Conservation (phyloP, 331 rosid genomes). For the Stylosanthes scabra region DNA sequence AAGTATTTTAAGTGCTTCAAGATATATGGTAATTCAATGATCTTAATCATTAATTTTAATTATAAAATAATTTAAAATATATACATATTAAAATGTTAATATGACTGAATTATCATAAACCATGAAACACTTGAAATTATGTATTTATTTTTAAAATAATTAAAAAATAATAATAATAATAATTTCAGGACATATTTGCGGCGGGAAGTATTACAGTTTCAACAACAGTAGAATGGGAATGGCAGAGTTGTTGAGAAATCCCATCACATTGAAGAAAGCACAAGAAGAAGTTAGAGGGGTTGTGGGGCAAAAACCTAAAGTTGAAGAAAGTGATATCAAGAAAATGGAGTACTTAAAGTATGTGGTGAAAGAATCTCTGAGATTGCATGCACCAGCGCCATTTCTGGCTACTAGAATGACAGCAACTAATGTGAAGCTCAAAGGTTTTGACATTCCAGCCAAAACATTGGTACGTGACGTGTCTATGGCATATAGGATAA, state of each 20-base stretch:
- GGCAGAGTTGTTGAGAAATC: constrained; percentile 52
- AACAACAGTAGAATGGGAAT: constrained; percentile 56
- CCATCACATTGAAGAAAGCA: constrained; percentile 52
- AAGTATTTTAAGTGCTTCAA: too few species aligned
- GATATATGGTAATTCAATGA: too few species aligned
- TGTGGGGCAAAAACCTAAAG: constrained; percentile 25
- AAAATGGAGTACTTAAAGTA: constrained; percentile 38
- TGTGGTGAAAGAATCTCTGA: constrained; percentile 34
- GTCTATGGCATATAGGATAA: too few species aligned
- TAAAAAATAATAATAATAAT: too few species aligned
- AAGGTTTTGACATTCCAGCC: constrained; percentile 56
- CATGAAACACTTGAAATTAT: too few species aligned
- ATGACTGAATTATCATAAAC: too few species aligned
- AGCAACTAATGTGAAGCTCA: constrained; percentile 13
- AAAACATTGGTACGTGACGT: too few species aligned
- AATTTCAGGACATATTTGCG: constrained; percentile 41
- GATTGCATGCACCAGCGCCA: constrained; percentile 38
- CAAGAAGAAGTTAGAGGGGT: constrained; percentile 50
- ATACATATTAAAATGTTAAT: too few species aligned
- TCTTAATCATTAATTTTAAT: too few species aligned
- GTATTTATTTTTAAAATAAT: too few species aligned
- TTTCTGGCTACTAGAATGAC: constrained; percentile 32
- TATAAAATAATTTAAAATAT: too few species aligned
- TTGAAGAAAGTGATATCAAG: constrained; percentile 27
- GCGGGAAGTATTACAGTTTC: constrained; percentile 44